phyloP scores from a whole-genome alignment of 2,329 filamentous ascomycete species.

The Phaeomoniella chlamydospora region DNA sequence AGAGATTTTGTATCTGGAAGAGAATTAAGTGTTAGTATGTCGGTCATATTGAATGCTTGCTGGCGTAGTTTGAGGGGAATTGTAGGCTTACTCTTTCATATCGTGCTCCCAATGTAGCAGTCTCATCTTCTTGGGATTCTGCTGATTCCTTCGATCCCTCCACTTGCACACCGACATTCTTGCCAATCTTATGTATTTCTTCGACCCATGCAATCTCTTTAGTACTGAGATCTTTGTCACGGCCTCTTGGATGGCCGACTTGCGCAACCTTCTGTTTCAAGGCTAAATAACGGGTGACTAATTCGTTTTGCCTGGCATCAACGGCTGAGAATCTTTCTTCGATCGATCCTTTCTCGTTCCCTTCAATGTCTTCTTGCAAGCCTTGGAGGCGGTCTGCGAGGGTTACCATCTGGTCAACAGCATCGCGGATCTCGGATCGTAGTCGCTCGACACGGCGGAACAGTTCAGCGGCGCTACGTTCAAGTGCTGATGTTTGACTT shows the following conservation, averaged over 20 bases:
- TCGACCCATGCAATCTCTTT: conserved; percentile 29
- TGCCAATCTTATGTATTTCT: conserved; percentile 25
- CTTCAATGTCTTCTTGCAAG: conserved; percentile 22
- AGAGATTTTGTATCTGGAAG: conserved; percentile 21
- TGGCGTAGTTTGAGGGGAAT: too few species aligned
- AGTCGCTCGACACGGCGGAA: conserved; percentile 36
- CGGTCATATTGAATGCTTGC: too few species aligned
- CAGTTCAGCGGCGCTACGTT: conserved; percentile 33
- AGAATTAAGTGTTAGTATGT: too few species aligned
- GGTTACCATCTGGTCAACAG: conserved; percentile 28
- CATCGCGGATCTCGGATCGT: conserved; percentile 30
- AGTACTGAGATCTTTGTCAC: conserved; percentile 28
- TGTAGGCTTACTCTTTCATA: conserved; percentile 26
- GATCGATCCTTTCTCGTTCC: conserved; percentile 14
- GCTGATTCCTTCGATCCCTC: conserved; percentile 8
- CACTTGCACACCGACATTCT: conserved; percentile 16
- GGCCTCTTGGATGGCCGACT: conserved; percentile 15
- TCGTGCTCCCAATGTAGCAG: conserved; percentile 16
- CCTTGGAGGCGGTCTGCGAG: conserved; percentile 29
- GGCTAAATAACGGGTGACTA: conserved; percentile 26
- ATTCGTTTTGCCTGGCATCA: conserved; percentile 21
- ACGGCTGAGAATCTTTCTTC: conserved; percentile 21
- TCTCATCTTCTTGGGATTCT: conserved; percentile 8
- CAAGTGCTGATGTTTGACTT: conserved; percentile 28
- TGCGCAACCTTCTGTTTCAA: conserved; percentile 24